phyloP scores from a whole-genome alignment of 768 basidiomycete species.

The Amanita phalloides region DNA sequence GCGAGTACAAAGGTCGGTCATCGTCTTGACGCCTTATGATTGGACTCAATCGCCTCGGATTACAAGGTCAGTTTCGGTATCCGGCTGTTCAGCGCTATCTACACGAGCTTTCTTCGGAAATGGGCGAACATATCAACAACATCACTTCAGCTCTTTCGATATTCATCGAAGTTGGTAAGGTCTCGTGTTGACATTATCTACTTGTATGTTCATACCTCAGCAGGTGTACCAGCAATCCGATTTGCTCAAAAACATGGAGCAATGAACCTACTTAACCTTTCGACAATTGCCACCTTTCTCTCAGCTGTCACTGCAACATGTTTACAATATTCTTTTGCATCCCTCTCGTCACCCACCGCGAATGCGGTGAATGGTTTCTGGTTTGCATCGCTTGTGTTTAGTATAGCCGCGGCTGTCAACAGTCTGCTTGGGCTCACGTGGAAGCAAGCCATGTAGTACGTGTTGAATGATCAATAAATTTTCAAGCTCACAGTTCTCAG shows the following conservation, averaged over 20 bases:
- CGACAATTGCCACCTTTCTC: slow-evolving; percentile 72
- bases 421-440: slow-evolving; percentile 68
- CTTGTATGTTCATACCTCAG: not conserved
- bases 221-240: slow-evolving; percentile 67
- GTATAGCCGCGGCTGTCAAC: slow-evolving; percentile 69
- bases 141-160: slow-evolving; percentile 58
- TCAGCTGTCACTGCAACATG: slow-evolving; percentile 68
- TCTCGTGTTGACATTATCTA: not conserved
- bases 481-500: slow-evolving; percentile 21
- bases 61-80: slow-evolving; percentile 56
- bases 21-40: not conserved
- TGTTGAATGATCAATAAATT: slow-evolving; percentile 8
- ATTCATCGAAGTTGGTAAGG: slow-evolving; percentile 67
- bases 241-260: slow-evolving; percentile 69
- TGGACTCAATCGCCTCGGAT: not conserved
- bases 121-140: slow-evolving; percentile 64
- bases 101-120: slow-evolving; percentile 63
- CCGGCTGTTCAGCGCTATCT: slow-evolving; percentile 67
- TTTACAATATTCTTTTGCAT: slow-evolving; percentile 53
- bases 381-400: slow-evolving; percentile 70
- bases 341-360: slow-evolving; percentile 21
- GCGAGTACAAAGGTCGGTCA: slow-evolving; percentile 44
- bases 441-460: slow-evolving; percentile 80
- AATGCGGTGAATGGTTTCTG: slow-evolving; percentile 62
- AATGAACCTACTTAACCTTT: slow-evolving; percentile 58